A percentile compares a stretch with the other conserved stretches of the same genome.
phyloP scores from a whole-genome alignment of 2,329 filamentous ascomycete species.

The Trichoderma sp. region DNA sequence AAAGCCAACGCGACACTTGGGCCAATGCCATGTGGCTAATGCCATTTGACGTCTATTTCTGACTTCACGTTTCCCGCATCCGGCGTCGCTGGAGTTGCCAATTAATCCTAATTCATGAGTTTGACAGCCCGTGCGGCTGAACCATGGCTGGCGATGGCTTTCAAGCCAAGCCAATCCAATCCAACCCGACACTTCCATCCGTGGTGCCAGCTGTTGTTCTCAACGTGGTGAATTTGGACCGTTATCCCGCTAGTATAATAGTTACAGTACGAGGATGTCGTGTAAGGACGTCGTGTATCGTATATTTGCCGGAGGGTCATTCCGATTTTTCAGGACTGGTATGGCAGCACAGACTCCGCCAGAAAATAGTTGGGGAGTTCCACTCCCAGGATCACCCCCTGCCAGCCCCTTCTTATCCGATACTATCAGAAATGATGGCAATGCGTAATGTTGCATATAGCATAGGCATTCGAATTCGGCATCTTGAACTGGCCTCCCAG shows the following conservation, averaged over 20 bases:
- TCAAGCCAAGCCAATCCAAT: background rate
- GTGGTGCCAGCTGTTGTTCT: background rate
- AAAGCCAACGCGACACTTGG: background rate
- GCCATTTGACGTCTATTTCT: background rate
- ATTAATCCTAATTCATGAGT: too few relatives aligned
- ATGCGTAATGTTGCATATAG: background rate
- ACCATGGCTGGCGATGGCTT: background rate
- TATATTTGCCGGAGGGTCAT: too few relatives aligned
- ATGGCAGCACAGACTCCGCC: too few relatives aligned
- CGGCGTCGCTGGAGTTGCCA: background rate
- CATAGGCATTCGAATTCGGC: background rate
- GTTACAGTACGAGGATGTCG: background rate
- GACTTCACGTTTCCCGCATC: background rate
- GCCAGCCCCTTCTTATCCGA: background rate
- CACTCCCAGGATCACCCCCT: background rate
- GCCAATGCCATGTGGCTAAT: background rate
- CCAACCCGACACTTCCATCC: background rate
- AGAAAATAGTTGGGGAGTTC: background rate
- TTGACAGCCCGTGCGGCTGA: slow-evolving; percentile 9
- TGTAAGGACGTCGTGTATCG: background rate
- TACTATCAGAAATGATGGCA: background rate
- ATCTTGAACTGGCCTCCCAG: background rate
- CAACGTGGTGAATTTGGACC: background rate
- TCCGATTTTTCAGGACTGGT: too few relatives aligned
- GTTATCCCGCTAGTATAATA: background rate